phyloP scores from a whole-genome alignment of 495 filamentous ascomycete genomes.

The Ascobolus immersus region DNA sequence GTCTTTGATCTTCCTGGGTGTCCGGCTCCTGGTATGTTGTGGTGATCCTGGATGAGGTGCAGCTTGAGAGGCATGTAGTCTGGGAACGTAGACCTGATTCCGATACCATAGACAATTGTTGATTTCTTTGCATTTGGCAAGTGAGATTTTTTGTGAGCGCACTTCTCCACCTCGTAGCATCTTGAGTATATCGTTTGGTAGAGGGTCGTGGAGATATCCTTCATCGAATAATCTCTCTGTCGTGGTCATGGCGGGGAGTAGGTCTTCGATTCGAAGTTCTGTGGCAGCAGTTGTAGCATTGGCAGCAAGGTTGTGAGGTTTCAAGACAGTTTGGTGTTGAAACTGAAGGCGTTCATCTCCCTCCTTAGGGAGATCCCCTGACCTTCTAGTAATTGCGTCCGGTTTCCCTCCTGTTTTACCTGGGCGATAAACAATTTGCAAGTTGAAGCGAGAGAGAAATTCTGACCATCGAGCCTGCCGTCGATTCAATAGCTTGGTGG shows the following conservation, averaged over 20 bases:
- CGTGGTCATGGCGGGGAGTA: too few species aligned
- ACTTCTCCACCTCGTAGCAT: not conserved
- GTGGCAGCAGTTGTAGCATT: too few species aligned
- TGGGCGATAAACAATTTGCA: constrained; percentile 4
- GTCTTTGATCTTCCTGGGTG: constrained; percentile 4
- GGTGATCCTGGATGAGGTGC: not conserved
- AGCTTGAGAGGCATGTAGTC: not conserved
- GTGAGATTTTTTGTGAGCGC: not conserved
- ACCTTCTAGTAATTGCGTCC: not conserved
- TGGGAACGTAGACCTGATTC: not conserved
- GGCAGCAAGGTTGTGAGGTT: too few species aligned
- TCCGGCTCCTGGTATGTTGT: not conserved
- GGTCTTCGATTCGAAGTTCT: not conserved
- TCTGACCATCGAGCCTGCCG: constrained; percentile 3
- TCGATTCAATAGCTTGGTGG: not conserved
- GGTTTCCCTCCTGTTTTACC: not conserved
- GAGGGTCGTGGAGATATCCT: not conserved
- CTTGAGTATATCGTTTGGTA: not conserved
- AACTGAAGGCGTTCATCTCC: not conserved
- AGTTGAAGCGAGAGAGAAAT: constrained; percentile 3
- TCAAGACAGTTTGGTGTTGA: constrained; percentile 6
- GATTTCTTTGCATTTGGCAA: not conserved
- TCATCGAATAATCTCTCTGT: not conserved
- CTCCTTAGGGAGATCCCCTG: not conserved
- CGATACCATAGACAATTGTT: not conserved